phyloP scores from a whole-genome alignment of 176 grass and related monocot genomes.

The Bolboschoenus planiculmis region DNA sequence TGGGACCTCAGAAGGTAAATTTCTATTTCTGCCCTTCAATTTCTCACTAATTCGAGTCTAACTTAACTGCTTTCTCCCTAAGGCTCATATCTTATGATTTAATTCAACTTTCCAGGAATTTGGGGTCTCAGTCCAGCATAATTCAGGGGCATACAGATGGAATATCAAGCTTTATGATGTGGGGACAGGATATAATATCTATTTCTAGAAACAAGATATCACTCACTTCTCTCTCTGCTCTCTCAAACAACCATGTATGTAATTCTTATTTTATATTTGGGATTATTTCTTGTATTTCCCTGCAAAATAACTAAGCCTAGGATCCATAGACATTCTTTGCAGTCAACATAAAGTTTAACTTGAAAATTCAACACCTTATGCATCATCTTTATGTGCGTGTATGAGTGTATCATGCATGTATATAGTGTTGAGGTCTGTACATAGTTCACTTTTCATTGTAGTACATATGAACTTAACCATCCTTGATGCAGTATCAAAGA shows the following conservation, averaged over 20 bases:
- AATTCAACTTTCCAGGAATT: constrained; percentile 37
- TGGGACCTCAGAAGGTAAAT: constrained; percentile 87
- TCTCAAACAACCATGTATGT: constrained; percentile 47
- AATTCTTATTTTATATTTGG: constrained; percentile 15
- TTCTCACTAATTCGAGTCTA: not conserved
- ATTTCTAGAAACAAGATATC: constrained; percentile 90
- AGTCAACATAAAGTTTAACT: not conserved
- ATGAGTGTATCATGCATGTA: not conserved
- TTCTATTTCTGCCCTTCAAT: constrained; percentile 6
- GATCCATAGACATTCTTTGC: not conserved
- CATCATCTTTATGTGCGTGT: not conserved
- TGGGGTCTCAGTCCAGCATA: constrained; percentile 50
- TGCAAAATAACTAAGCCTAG: not conserved
- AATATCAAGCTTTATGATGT: constrained; percentile 60
- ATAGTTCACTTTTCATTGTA: not conserved
- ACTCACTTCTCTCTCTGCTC: constrained; percentile 53
- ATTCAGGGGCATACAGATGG: constrained; percentile 78
- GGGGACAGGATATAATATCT: constrained; percentile 77
- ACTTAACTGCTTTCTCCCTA: not conserved
- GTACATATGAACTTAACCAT: not conserved
- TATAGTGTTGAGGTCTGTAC: not conserved
- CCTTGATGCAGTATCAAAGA: not conserved
- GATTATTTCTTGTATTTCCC: not conserved
- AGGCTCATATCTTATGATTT: not conserved
- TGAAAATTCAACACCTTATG: not conserved